Evolutionary conservation across 2,329 filamentous ascomycete genomes (phyloP), one percentile per base, ranked within the genome.

Genomic region (Diaporthe vexans): DNA sequence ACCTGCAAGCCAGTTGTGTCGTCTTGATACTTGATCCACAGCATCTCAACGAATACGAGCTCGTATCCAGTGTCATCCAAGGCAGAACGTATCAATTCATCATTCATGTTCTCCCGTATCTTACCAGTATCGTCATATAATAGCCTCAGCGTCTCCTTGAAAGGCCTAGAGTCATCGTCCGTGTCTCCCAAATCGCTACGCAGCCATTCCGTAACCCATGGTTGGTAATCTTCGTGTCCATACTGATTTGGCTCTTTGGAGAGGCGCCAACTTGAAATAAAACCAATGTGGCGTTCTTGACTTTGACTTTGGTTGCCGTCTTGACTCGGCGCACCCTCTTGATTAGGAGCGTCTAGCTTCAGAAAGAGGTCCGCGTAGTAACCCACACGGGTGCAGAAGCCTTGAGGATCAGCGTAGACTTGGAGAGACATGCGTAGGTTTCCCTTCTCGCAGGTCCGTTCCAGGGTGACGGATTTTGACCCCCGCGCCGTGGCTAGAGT

Each of bases 181-280:
- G 8, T 33, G 15, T 24, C 40, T 8, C 40, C 54, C 68, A 71
- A 26, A 8, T 46, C 54, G 19, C 40, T 15, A 19, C 7, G 21
- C 17, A 71, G 26, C 68, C 68, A 71, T 26, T 71, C 68, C 15
- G n/a, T 46, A 21, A 71, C 68, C 68, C 68, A 71, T 21, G 52
- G 40, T 37, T 48, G 37, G 24, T 17, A 19, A 3, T 37, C 11
- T 1, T 58, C 54, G 33, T 46, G 33, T 7, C 21, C 15, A 19
- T 51, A 33, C 9, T 51, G 40, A 17, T 46, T 24, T 0, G 54
- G 40, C 13, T 48, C 26, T n/a, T 51, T 71, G 15, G 68, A 71
- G 9, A 71, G 40, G 54, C 68, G 68, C 68, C 68, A 71, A 40
- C 24, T 26, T 21, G 52, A 56, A 35, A 71, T 71, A 11, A 51